Conservation (phyloP, 1,284 basidiomycete species). For the Trametes hirsuta region DNA sequence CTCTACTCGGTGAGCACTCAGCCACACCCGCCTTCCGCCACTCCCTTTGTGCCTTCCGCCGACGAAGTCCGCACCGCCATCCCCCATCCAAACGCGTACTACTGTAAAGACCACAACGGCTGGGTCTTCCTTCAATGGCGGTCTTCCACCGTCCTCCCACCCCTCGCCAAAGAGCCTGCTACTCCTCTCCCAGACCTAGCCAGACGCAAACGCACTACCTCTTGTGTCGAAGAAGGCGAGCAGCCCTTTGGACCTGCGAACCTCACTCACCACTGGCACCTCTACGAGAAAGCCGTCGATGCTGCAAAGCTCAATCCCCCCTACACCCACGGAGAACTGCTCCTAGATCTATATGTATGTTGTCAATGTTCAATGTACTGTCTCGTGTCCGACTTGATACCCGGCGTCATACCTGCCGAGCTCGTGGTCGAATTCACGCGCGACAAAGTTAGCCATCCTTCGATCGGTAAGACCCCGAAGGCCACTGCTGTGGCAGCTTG, state of each 20-base stretch:
- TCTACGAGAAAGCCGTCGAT: slow-evolving; percentile 68
- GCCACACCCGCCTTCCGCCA: slow-evolving; percentile 36
- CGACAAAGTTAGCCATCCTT: slow-evolving; percentile 46
- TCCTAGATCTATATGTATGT: slow-evolving; percentile 78
- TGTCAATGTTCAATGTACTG: slow-evolving; percentile 80
- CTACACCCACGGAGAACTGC: slow-evolving; percentile 61
- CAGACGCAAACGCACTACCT: slow-evolving; percentile 50
- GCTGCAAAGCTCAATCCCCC: slow-evolving; percentile 64
- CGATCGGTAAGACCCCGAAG: slow-evolving; percentile 45
- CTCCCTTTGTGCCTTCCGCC: slow-evolving; percentile 42
- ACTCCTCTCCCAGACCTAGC: slow-evolving; percentile 56
- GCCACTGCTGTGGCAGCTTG: slow-evolving; percentile 55
- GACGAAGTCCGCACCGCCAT: slow-evolving; percentile 68
- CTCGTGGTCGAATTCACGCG: slow-evolving; percentile 48
- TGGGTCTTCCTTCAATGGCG: slow-evolving; percentile 78
- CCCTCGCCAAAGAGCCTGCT: slow-evolving; percentile 50
- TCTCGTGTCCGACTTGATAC: slow-evolving; percentile 67
- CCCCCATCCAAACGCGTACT: slow-evolving; percentile 80
- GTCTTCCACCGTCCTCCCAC: slow-evolving; percentile 59
- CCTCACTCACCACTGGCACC: slow-evolving; percentile 79
- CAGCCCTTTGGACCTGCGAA: slow-evolving; percentile 53
- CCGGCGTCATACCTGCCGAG: slow-evolving; percentile 67
- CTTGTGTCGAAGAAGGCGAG: slow-evolving; percentile 55
- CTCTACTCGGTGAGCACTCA: slow-evolving; percentile 60
- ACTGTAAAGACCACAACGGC: slow-evolving; percentile 76